These are phyloP conservation scores for Cytospora piceicola DNA, from an alignment of 2,329 filamentous ascomycete species.

Conservation along the genomic window DNA sequence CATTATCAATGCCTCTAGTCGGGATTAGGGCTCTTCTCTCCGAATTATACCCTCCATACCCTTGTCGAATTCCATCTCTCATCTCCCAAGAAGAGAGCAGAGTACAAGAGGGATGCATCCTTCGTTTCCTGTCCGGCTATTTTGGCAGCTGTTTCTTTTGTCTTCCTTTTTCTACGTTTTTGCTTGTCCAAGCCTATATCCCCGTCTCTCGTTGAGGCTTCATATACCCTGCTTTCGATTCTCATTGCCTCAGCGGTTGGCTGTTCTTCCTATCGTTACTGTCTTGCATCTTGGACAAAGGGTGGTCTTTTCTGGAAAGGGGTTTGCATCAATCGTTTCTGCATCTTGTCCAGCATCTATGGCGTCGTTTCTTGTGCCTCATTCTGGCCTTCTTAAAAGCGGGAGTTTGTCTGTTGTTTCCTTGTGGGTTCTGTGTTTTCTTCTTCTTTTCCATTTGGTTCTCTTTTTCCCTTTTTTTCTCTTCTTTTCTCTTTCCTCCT, in stretches of 20 bases:
- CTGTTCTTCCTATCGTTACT: background rate
- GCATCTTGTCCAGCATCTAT: constrained; percentile 2
- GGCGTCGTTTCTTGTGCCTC: background rate
- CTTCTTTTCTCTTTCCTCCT: background rate
- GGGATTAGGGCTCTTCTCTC: background rate
- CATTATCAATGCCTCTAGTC: background rate
- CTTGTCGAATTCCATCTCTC: background rate
- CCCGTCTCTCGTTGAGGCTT: constrained; percentile 11
- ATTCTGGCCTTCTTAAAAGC: background rate
- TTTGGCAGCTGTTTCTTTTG: constrained; percentile 6
- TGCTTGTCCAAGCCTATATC: constrained; percentile 18
- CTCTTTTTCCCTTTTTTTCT: background rate
- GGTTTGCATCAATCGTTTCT: constrained; percentile 6
- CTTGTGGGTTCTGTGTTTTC: background rate
- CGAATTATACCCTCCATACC: background rate
- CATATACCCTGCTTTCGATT: constrained; percentile 23
- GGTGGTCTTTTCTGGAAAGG: constrained; percentile 1
- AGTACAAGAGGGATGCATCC: background rate
- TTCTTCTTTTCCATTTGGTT: background rate
- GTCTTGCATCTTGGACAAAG: constrained; percentile 1
- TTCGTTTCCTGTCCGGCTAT: constrained; percentile 12
- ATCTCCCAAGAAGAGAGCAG: background rate
- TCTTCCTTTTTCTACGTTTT: background rate
- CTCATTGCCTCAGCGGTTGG: constrained; percentile 12
- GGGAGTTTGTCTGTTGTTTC: background rate